Conservation (phyloP, 225 moss, liverwort and hornwort species). For the Sphagnum tenellum region DNA sequence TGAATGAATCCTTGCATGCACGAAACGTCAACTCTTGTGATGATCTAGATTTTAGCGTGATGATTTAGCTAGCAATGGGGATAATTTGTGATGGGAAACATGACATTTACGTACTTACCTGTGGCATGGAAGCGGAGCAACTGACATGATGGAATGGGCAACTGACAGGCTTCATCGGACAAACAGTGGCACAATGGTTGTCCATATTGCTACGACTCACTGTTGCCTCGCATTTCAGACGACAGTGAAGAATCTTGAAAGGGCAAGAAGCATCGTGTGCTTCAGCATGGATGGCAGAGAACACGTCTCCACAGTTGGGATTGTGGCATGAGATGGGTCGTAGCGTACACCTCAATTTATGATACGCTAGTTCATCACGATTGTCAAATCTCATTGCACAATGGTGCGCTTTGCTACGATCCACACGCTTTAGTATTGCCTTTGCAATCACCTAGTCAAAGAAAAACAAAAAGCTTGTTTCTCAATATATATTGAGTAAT, state of each 20-base stretch:
- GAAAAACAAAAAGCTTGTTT: constrained; percentile 2
- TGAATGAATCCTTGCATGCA: too few species aligned
- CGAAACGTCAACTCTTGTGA: too few species aligned
- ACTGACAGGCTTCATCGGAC: constrained; percentile 52
- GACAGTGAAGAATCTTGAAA: constrained; percentile 31
- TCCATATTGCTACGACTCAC: constrained; percentile 44
- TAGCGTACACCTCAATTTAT: constrained; percentile 27
- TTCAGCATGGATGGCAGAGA: constrained; percentile 37
- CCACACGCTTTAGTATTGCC: constrained; percentile 36
- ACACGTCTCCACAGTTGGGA: constrained; percentile 29
- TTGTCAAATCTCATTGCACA: constrained; percentile 42
- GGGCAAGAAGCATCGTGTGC: constrained; percentile 32
- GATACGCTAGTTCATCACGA: constrained; percentile 29
- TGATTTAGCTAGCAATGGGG: too few species aligned
- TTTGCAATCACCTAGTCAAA: constrained; percentile 14
- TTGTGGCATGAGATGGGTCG: constrained; percentile 41
- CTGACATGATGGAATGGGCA: constrained; percentile 47
- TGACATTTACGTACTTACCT: constrained; percentile 5
- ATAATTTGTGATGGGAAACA: too few species aligned
- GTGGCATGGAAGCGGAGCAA: constrained; percentile 33
- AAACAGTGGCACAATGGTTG: constrained; percentile 43
- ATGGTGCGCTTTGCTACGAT: constrained; percentile 33
- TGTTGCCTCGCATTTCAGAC: constrained; percentile 32
- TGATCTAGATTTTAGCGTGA: too few species aligned
- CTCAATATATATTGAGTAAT: neutral